phyloP scores from a whole-genome alignment of 768 basidiomycete genomes.

The Austroboletus eburneus region DNA sequence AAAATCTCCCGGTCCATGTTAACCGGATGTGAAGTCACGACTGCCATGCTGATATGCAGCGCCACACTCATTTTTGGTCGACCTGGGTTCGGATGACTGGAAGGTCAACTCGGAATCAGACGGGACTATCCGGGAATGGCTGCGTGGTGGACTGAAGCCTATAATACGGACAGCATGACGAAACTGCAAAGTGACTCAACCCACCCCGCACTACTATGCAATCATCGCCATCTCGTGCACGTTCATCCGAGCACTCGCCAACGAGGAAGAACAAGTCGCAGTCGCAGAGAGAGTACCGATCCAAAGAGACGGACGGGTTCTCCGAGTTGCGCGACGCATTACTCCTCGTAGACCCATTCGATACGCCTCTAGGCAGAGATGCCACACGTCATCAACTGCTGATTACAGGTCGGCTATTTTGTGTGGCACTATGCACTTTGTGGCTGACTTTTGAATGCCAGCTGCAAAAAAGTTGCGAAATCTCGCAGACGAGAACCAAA shows the following conservation, averaged over 20 bases:
- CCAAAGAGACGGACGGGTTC: slow-evolving; percentile 7
- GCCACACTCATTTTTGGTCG: background rate
- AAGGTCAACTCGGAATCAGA: no score
- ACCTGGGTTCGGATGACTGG: background rate
- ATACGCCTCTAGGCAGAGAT: slow-evolving; percentile 17
- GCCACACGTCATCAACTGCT: background rate
- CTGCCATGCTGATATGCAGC: background rate
- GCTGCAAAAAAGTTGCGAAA: slow-evolving; percentile 49
- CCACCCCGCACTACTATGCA: slow-evolving; percentile 7
- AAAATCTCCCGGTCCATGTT: no score
- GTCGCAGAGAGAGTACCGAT: slow-evolving; percentile 29
- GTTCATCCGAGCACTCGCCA: slow-evolving; percentile 5
- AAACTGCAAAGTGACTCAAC: slow-evolving; percentile 5
- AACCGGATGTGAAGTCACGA: no score
- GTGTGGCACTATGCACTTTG: no score
- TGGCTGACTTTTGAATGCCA: slow-evolving; percentile 4
- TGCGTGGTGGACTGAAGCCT: background rate
- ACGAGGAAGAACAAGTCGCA: slow-evolving; percentile 20
- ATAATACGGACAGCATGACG: slow-evolving; percentile 13
- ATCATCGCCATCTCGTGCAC: slow-evolving; percentile 8
- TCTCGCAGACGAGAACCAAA: slow-evolving; percentile 24
- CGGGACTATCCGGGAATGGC: background rate
- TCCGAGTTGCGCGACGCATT: slow-evolving; percentile 16
- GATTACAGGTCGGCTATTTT: background rate
- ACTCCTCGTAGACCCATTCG: slow-evolving; percentile 8